These are phyloP conservation scores for Ogataea hybrid DNA, from an alignment of 1,139 yeast species.

Conservation along the genomic window DNA sequence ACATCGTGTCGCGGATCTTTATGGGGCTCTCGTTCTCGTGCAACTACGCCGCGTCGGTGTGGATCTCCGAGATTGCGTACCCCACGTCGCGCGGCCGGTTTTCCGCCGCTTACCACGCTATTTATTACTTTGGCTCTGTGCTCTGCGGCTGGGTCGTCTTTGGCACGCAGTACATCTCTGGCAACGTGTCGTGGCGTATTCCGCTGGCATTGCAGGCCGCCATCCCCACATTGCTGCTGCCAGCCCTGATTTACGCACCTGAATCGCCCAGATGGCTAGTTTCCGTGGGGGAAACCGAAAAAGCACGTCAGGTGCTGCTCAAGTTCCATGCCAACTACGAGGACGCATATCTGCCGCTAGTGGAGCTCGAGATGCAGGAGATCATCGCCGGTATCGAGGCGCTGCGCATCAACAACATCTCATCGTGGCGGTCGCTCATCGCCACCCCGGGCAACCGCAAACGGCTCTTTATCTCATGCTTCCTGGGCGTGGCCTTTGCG, in stretches of 20 bases:
- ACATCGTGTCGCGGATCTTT: no score
- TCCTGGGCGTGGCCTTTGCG: conserved; percentile 37
- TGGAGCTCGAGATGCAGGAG: conserved; percentile 28
- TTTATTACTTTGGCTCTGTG: no score
- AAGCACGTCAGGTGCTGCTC: conserved; percentile 42
- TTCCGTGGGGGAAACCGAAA: conserved; percentile 41
- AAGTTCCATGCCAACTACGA: conserved; percentile 28
- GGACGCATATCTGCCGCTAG: conserved; percentile 21
- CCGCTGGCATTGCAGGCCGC: conserved; percentile 39
- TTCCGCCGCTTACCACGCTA: no score
- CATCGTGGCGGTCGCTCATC: conserved; percentile 19
- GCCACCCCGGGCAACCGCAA: conserved; percentile 36
- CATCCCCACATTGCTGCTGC: conserved; percentile 35
- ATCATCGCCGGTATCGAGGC: conserved; percentile 35
- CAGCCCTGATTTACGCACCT: conserved; percentile 42
- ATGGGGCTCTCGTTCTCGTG: no score
- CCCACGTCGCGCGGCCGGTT: no score
- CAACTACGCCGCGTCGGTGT: no score
- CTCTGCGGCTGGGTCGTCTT: no score
- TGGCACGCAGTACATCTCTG: no score
- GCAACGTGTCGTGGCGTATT: no score
- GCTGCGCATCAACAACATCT: conserved; percentile 16
- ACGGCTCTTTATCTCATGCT: conserved; percentile 37
- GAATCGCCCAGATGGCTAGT: conserved; percentile 57
- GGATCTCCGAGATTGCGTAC: no score